These are phyloP conservation scores for Solanum paucissectum DNA, from an alignment of 257 asterid genomes.

Conservation along the genomic window DNA sequence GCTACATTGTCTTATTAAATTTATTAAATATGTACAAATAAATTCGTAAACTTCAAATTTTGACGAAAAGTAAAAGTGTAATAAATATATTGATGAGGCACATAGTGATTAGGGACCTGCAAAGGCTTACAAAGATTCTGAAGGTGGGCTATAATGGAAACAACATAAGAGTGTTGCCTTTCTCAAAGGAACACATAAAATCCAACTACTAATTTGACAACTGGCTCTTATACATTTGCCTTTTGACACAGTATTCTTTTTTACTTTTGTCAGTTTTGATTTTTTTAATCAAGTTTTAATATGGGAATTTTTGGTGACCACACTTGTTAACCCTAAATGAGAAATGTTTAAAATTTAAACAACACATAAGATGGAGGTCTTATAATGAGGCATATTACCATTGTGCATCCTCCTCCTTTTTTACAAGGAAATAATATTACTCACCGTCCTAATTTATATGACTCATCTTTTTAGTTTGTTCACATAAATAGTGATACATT, in stretches of 20 bases:
- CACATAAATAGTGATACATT: no score
- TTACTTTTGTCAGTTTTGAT: not conserved
- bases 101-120: conserved; percentile 13
- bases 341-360: not conserved
- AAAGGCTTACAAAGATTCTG: conserved; percentile 41
- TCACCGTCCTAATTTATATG: not conserved
- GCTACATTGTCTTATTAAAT: not conserved
- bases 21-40: not conserved
- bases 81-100: not conserved
- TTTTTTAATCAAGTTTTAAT: not conserved
- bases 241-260: not conserved
- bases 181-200: conserved; percentile 19
- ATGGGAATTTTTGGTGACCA: not conserved
- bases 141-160: conserved; percentile 25
- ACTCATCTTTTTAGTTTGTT: no score
- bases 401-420: no score
- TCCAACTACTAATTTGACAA: conserved; percentile 17
- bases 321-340: not conserved
- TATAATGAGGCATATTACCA: not conserved
- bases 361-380: not conserved
- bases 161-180: conserved; percentile 24
- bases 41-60: not conserved
- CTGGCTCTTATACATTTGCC: conserved; percentile 1
- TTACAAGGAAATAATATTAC: no score
- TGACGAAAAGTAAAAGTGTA: not conserved